A percentile compares a stretch with the other conserved stretches of the same genome.
phyloP scores from a whole-genome alignment of 768 basidiomycete species.

The Lyophyllum shimeji region DNA sequence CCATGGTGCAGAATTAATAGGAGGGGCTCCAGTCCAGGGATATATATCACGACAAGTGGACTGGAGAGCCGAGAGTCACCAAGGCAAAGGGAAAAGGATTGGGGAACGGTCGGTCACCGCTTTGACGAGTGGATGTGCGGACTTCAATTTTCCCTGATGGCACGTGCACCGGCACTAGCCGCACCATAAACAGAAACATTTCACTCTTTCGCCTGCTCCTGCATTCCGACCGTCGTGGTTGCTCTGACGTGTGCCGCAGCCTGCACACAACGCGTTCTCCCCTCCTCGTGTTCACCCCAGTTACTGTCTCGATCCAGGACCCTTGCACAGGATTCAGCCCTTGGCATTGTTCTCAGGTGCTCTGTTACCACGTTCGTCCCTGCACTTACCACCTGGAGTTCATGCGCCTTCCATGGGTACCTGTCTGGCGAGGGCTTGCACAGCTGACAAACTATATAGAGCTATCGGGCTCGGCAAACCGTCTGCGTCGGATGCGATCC shows the following conservation, averaged over 20 bases:
- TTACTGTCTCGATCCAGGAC: not conserved
- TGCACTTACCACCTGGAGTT: not conserved
- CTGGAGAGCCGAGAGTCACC: constrained; percentile 20
- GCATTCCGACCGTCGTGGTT: not conserved
- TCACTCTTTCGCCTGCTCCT: not conserved
- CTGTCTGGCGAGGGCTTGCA: not conserved
- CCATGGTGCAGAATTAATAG: constrained; percentile 42
- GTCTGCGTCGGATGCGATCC: not conserved
- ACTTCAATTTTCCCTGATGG: constrained; percentile 18
- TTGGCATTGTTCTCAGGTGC: not conserved
- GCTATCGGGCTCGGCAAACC: not conserved
- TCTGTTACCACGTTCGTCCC: not conserved
- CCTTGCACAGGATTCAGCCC: not conserved
- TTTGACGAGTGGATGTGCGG: constrained; percentile 10
- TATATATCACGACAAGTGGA: constrained; percentile 18
- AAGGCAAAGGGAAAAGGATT: constrained; percentile 12
- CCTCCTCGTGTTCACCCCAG: not conserved
- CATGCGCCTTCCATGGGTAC: not conserved
- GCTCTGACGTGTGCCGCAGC: not conserved
- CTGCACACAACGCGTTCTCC: not conserved
- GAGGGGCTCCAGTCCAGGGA: constrained; percentile 23
- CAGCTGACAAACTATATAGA: not conserved
- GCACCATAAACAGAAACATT: not conserved
- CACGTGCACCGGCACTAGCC: constrained; percentile 19
- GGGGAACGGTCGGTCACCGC: not conserved